These are phyloP conservation scores for Verticillium dahliae DNA, from an alignment of 2,329 filamentous ascomycete genomes.

Conservation along the genomic window DNA sequence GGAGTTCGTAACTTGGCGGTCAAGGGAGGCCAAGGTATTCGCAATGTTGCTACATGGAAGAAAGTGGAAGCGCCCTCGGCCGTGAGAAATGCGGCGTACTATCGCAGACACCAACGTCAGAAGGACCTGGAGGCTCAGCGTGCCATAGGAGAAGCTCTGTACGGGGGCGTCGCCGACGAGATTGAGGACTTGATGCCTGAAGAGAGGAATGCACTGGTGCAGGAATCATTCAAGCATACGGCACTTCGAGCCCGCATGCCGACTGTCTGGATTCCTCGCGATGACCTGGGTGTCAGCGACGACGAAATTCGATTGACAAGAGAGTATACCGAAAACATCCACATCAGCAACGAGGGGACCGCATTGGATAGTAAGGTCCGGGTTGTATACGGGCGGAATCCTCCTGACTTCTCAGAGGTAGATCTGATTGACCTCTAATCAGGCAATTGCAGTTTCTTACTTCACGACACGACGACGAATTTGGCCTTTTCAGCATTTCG, in stretches of 20 bases:
- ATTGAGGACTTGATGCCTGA: constrained; percentile 90
- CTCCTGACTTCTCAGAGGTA: constrained; percentile 83
- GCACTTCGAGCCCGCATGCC: constrained; percentile 80
- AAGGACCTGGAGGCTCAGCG: constrained; percentile 67
- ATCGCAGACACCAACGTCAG: constrained; percentile 39
- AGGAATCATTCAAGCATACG: constrained; percentile 84
- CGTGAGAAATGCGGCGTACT: constrained; percentile 36
- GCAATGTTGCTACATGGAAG: constrained; percentile 36
- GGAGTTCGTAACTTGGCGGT: constrained; percentile 41
- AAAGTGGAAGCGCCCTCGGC: constrained; percentile 26
- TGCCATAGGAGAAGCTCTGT: constrained; percentile 73
- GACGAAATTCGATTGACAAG: constrained; percentile 81
- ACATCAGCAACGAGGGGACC: constrained; percentile 91
- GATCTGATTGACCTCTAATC: constrained; percentile 72
- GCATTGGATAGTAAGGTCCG: constrained; percentile 76
- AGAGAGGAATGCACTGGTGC: constrained; percentile 78
- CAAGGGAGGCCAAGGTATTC: constrained; percentile 41
- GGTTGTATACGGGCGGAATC: constrained; percentile 77
- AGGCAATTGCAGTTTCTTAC: not conserved
- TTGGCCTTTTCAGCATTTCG: not conserved
- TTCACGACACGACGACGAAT: not conserved
- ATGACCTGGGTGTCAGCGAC: constrained; percentile 83
- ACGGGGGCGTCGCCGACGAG: constrained; percentile 82
- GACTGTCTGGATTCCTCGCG: constrained; percentile 88
- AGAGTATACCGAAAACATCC: constrained; percentile 70